These are phyloP conservation scores for Nitzschia sp. DNA, from an alignment of 108 stramenopile species.

Conservation along the genomic window DNA sequence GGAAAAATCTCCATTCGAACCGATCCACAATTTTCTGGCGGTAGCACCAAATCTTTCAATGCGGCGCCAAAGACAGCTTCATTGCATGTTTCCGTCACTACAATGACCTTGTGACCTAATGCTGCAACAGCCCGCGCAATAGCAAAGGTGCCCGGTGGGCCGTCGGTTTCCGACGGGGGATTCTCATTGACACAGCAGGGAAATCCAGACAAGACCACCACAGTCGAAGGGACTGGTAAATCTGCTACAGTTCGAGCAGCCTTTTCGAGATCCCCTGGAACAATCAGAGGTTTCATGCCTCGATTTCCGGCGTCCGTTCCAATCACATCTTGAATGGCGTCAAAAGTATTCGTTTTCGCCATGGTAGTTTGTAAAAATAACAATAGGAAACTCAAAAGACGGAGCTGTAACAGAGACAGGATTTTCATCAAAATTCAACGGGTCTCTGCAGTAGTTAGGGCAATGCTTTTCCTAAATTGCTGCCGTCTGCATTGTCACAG, in stretches of 20 bases:
- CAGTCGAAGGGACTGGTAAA: conserved; percentile 24
- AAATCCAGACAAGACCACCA: conserved; percentile 81
- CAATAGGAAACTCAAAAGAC: too few species aligned
- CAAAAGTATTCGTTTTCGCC: conserved; percentile 5
- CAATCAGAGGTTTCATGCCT: conserved; percentile 64
- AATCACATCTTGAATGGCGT: conserved; percentile 49
- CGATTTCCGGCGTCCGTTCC: conserved; percentile 67
- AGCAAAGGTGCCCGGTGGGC: conserved; percentile 76
- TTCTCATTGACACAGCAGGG: conserved; percentile 70
- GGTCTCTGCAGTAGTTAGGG: too few species aligned
- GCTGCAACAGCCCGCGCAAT: conserved; percentile 55
- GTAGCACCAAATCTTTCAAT: conserved; percentile 23
- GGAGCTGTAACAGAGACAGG: too few species aligned
- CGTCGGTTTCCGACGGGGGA: conserved; percentile 89
- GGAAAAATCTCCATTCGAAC: conserved; percentile 55
- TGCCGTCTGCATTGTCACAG: too few species aligned
- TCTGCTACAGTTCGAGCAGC: conserved; percentile 35
- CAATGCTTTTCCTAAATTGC: too few species aligned
- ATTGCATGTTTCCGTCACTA: conserved; percentile 82
- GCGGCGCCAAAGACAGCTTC: conserved; percentile 46
- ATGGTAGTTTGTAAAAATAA: too few species aligned
- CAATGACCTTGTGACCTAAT: conserved; percentile 52
- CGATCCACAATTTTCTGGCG: conserved; percentile 20
- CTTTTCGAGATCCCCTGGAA: conserved; percentile 55
- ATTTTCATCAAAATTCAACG: too few species aligned